Evolutionary conservation across 495 filamentous ascomycete genomes (phyloP).

Genomic region (Penicillium roqueforti): DNA sequence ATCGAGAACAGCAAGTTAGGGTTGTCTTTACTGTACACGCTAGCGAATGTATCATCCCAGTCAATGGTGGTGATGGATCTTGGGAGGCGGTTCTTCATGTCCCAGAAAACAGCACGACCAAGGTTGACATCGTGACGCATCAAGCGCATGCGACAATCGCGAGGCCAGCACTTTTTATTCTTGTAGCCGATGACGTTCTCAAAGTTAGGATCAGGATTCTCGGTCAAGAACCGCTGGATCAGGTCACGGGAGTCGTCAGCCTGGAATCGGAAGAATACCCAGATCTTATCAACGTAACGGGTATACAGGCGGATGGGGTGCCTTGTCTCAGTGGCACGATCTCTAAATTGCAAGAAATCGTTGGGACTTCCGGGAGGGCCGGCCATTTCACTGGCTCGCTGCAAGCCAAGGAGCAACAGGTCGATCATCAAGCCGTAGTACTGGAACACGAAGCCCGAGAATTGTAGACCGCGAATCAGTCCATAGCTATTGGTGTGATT

Average conservation of each 20-base stretch:
- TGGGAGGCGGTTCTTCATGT: constrained; percentile 94
- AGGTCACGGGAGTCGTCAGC: constrained; percentile 94
- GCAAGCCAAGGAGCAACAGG: constrained; percentile 84
- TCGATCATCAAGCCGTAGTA: constrained; percentile 98
- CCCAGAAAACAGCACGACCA: constrained; percentile 97
- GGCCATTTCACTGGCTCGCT: constrained; percentile 94
- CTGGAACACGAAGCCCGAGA: constrained; percentile 98
- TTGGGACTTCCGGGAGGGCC: constrained; percentile 95
- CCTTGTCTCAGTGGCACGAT: constrained; percentile 81
- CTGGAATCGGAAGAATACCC: constrained; percentile 93
- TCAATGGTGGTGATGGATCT: constrained; percentile 95
- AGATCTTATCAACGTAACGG: constrained; percentile 95
- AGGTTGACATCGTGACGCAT: constrained; percentile 99
- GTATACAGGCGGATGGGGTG: constrained; percentile 97
- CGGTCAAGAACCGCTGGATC: constrained; percentile 96
- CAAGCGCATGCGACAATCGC: constrained; percentile 93
- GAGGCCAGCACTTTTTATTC: constrained; percentile 99
- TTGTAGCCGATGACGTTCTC: constrained; percentile 99
- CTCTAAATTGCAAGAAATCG: constrained; percentile 96
- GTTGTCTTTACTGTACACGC: constrained; percentile 97
- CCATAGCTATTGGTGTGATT: constrained; percentile 99
- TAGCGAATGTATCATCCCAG: constrained; percentile 99
- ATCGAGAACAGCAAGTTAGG: constrained; percentile 97
- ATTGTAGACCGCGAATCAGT: constrained; percentile 95
- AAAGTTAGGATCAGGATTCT: constrained; percentile 98